Conservation (phyloP, 768 basidiomycete species). For the Royoungia palumana region DNA sequence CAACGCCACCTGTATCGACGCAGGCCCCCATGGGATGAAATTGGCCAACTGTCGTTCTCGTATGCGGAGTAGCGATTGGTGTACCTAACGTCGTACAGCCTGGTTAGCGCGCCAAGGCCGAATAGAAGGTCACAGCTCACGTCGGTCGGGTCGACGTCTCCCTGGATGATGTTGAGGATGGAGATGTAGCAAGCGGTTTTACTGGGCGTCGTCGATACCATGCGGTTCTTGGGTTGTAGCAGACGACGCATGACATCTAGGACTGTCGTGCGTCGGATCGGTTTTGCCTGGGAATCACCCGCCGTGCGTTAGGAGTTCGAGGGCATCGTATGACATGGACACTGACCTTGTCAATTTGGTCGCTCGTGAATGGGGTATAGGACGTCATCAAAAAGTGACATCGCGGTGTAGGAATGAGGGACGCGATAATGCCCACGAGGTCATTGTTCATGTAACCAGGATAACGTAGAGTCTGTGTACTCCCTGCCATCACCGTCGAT, state of each 20-base stretch:
- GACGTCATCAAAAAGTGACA: slow-evolving; percentile 99
- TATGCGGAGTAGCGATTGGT: slow-evolving; percentile 95
- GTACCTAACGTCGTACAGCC: slow-evolving; percentile 54
- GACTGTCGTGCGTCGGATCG: slow-evolving; percentile 94
- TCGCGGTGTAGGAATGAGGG: slow-evolving; percentile 93
- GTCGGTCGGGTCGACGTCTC: slow-evolving; percentile 97
- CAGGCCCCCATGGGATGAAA: slow-evolving; percentile 99
- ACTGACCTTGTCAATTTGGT: slow-evolving; percentile 91
- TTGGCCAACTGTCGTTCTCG: slow-evolving; percentile 95
- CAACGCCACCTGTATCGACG: slow-evolving; percentile 95
- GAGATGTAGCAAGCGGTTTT: slow-evolving; percentile 96
- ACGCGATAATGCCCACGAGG: slow-evolving; percentile 92
- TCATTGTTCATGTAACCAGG: slow-evolving; percentile 99
- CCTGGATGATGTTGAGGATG: slow-evolving; percentile 97
- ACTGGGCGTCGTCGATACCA: slow-evolving; percentile 92
- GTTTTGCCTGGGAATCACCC: slow-evolving; percentile 66
- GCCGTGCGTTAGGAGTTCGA: not conserved
- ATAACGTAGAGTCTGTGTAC: slow-evolving; percentile 93
- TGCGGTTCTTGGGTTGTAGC: slow-evolving; percentile 96
- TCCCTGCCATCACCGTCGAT: slow-evolving; percentile 95
- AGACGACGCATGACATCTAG: slow-evolving; percentile 98
- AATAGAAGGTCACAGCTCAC: slow-evolving; percentile 41
- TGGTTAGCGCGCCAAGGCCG: not conserved
- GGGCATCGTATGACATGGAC: not conserved
- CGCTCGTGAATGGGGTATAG: slow-evolving; percentile 97